Evolutionary conservation across 768 basidiomycete genomes (phyloP).

Genomic region (Russula griseocarnosa): DNA sequence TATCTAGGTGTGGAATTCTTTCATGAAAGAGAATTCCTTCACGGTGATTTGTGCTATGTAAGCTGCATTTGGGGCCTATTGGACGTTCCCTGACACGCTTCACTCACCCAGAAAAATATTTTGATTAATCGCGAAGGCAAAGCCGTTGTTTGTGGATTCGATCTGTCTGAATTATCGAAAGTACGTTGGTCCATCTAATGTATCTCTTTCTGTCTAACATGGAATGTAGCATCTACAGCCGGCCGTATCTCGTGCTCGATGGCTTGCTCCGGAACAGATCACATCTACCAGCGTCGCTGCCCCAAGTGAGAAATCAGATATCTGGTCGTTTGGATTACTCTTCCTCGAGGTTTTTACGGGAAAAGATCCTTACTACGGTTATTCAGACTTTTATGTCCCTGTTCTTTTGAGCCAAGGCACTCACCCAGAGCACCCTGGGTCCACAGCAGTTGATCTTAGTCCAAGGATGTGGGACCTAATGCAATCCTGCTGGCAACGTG

Average conservation of each 20-base stretch:
- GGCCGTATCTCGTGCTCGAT: slow-evolving; percentile 21
- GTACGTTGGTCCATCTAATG: background rate
- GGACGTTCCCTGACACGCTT: background rate
- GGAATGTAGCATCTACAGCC: slow-evolving; percentile 22
- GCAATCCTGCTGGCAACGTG: slow-evolving; percentile 17
- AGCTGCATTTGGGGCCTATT: background rate
- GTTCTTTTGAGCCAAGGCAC: slow-evolving; percentile 2
- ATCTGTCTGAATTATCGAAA: slow-evolving; percentile 34
- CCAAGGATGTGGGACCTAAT: slow-evolving; percentile 23
- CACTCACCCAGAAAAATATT: slow-evolving; percentile 41
- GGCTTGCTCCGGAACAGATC: slow-evolving; percentile 21
- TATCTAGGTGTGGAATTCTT: slow-evolving; percentile 17
- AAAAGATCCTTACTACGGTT: slow-evolving; percentile 13
- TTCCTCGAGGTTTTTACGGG: slow-evolving; percentile 20
- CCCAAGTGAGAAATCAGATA: slow-evolving; percentile 9
- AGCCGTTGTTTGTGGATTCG: slow-evolving; percentile 46
- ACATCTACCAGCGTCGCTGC: background rate
- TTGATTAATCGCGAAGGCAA: slow-evolving; percentile 41
- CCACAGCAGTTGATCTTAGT: slow-evolving; percentile 7
- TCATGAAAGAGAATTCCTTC: slow-evolving; percentile 26
- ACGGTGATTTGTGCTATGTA: slow-evolving; percentile 30
- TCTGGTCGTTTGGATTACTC: slow-evolving; percentile 24
- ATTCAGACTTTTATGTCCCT: slow-evolving; percentile 6
- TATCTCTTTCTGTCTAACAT: background rate
- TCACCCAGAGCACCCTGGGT: slow-evolving; percentile 9